Base-by-base conservation (phyloP, 495 filamentous ascomycete species). In the Aspergillus sclerotiicarbonarius region DNA sequence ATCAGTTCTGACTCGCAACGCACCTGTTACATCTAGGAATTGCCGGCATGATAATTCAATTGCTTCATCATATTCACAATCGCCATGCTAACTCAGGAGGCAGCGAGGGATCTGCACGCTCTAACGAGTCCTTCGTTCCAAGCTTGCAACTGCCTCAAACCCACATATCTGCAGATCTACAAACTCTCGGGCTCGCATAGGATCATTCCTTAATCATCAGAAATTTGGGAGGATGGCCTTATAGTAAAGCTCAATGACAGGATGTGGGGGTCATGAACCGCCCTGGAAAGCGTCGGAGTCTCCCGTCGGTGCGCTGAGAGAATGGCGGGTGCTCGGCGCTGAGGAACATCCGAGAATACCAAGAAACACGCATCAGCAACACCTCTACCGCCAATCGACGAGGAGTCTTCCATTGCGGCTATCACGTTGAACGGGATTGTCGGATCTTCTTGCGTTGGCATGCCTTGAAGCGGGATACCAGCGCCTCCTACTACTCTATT, bases 301-400 rank as follows among this genome's bases (percentile, higher is more conserved):
- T 29, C 46, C 13, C 25, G 47, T n/a, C 35, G 15, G 35, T 37
- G 35, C 35, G 35, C 15, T 37, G 35, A 8, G 21, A 30, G 5
- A 31, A 32, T n/a, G n/a, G 8, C 25, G 47, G 47, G 45, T 58
- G 56, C 56, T 64, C 62, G 62, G 62, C 62, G 53, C 53, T 56
- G 56, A 59, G 53, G 62, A 65, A 62, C 62, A 49, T 57, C 59
- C 58, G 58, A 53, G 32, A 41, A 29, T 33, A 44, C 21, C 13
- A 29, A 46, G 19, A 33, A 13, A 53, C 43, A 30, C n/a, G 31
- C 19, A 31, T 30, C 44, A 33, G 25, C 21, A 33, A 25, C 31
- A 16, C 32, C 19, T 46, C 32, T 39, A 16, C 19, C 32, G 32
- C 30, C 54, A 15, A 32, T 33, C 47, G 39, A 39, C 47, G 15